These are phyloP conservation scores for sweet orange (Citrus sinensis) DNA, from an alignment of 345 rosid genomes.

Conservation along the genomic window DNA sequence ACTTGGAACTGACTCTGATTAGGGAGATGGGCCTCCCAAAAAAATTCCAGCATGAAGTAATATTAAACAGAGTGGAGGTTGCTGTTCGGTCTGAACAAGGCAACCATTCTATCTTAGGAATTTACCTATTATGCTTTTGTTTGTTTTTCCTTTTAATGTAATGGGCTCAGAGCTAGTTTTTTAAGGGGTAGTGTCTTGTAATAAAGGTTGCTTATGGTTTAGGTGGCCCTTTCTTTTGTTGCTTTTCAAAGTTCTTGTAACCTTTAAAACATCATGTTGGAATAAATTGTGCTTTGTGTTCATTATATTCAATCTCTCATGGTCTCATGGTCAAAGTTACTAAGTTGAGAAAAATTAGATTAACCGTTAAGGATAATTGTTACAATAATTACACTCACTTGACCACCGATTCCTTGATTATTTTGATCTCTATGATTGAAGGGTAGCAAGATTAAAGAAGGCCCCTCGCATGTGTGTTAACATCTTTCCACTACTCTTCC, in stretches of 20 bases:
- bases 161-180: neutral
- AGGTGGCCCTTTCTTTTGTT: neutral
- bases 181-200: neutral
- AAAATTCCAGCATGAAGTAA: neutral
- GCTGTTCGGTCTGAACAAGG: neutral
- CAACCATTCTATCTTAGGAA: neutral
- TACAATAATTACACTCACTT: no score
- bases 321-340: no score
- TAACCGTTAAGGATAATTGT: no score
- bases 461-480: constrained; percentile 53
- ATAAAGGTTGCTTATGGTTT: neutral
- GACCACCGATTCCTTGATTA: neutral
- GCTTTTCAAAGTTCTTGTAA: neutral
- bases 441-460: constrained; percentile 54
- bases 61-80: neutral
- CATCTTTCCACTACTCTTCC: constrained; percentile 67
- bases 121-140: neutral
- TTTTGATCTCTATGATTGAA: constrained; percentile 13
- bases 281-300: neutral
- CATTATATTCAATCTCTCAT: neutral
- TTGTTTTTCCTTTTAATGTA: neutral
- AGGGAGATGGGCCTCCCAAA: neutral
- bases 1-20: constrained; percentile 2
- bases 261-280: neutral
- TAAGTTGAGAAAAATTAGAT: no score